Conservation (phyloP, 371 early-diverging fungal genomes). For the Mortierella sp. region DNA sequence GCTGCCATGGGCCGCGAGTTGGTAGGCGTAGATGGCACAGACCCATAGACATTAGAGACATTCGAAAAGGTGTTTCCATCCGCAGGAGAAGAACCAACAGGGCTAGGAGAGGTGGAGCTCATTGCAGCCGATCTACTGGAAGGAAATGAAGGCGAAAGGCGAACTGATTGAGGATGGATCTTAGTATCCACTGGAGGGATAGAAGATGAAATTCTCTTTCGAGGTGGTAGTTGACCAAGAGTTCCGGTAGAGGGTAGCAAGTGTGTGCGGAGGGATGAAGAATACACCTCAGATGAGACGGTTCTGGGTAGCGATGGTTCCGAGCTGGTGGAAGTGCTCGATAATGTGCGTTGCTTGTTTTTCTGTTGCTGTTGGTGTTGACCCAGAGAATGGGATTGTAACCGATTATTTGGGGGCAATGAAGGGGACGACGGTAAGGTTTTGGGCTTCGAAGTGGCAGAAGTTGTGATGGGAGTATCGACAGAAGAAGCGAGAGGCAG, state of each 20-base stretch:
- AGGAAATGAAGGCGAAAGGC: constrained; percentile 20
- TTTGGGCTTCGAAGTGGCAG: constrained; percentile 15
- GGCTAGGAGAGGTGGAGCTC: constrained; percentile 26
- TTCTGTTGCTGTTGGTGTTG: constrained; percentile 10
- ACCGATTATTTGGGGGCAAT: constrained; percentile 18
- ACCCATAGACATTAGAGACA: constrained; percentile 10
- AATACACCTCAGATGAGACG: neutral
- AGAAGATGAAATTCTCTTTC: constrained; percentile 18
- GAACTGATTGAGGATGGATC: constrained; percentile 3
- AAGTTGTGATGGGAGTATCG: constrained; percentile 30
- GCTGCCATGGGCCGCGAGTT: constrained; percentile 22
- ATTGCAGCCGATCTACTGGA: constrained; percentile 27
- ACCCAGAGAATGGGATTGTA: neutral
- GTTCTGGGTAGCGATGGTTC: constrained; percentile 11
- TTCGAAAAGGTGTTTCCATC: constrained; percentile 17
- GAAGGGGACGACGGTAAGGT: constrained; percentile 17
- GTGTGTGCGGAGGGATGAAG: constrained; percentile 18
- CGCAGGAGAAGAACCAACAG: constrained; percentile 2
- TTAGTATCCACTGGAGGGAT: constrained; percentile 28
- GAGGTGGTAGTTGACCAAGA: constrained; percentile 20
- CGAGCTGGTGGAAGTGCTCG: constrained; percentile 10
- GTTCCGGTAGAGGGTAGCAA: constrained; percentile 19
- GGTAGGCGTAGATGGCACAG: constrained; percentile 15
- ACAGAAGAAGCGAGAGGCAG: constrained; percentile 37
- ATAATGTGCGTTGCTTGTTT: constrained; percentile 3